These are phyloP conservation scores for Clarireedia paspali DNA, from an alignment of 2,329 filamentous ascomycete species.

Conservation along the genomic window DNA sequence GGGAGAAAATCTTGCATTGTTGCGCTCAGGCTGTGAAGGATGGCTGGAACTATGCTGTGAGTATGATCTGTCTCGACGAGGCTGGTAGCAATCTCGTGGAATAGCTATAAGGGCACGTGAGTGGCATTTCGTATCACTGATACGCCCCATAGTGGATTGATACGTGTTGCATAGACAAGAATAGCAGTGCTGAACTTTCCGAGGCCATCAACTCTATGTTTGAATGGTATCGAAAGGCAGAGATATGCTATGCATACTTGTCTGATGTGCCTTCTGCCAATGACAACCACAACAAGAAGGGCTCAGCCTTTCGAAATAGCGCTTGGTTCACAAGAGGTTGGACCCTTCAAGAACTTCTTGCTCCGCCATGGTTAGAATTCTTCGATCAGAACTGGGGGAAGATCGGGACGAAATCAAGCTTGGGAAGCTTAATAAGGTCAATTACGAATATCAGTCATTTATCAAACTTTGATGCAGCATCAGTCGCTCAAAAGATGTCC, in stretches of 20 bases:
- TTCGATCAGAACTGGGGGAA: background rate
- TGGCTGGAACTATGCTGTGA: too few species aligned
- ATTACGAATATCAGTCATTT: background rate
- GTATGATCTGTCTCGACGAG: too few species aligned
- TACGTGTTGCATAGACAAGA: constrained; percentile 19
- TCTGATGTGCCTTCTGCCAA: constrained; percentile 7
- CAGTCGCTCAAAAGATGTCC: constrained; percentile 18
- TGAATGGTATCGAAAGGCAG: constrained; percentile 15
- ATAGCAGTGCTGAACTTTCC: constrained; percentile 7
- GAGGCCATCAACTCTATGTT: constrained; percentile 17
- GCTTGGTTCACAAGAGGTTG: background rate
- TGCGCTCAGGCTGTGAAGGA: too few species aligned
- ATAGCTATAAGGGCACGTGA: too few species aligned
- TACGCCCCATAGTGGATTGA: constrained; percentile 9
- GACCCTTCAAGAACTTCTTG: constrained; percentile 2
- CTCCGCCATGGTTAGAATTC: background rate
- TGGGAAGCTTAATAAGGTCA: background rate
- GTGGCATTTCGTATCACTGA: too few species aligned
- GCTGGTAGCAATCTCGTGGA: too few species aligned
- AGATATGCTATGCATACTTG: constrained; percentile 15
- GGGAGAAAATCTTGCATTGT: too few species aligned
- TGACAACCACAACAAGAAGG: constrained; percentile 9
- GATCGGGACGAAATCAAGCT: background rate
- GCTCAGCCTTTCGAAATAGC: background rate
- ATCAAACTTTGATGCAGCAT: background rate